Base-by-base conservation (phyloP, 1,139 yeast genomes). In the Suhomyces kunorum region DNA sequence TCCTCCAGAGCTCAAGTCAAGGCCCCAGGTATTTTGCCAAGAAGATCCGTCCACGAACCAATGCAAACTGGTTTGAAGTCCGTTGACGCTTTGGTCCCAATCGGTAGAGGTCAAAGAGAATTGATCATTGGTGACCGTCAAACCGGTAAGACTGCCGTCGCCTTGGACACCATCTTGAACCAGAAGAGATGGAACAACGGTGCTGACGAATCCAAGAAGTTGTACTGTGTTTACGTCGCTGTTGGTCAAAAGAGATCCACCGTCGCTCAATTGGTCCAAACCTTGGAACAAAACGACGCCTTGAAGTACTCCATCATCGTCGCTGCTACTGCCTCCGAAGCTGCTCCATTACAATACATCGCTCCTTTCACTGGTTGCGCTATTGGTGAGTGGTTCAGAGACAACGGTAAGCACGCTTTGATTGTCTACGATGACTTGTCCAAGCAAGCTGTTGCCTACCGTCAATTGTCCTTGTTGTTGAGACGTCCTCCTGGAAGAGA, bases 351-450 rank as follows among this genome's bases (percentile, higher is more conserved):
- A 75, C 99, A 92, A 82, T 92, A 89, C 81, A 79, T 92, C 71
- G 98, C 99, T 80, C 99, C 99, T 71, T 92, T 94, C 96, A 89
- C 98, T 61, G 99, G 92, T 61, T 85, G 95, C 73, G 96, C 99
- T 67, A 90, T 94, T 71, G 97, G 98, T 80, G 99, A 92, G 80
- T 92, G 98, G 98, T 92, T 92, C 94, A 89, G 98, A 84, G 98
- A 92, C 82, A 92, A 92, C 75, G 97, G 96, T 70, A 86, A 75
- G 72, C 98, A 92, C 75, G 95, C 98, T 62, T 80, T 92, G 78
- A 92, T 92, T 74, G 80, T 89, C 81, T 92, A 80, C 78, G 98
- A 90, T 74, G 98, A 90, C 76, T 83, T 90, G 79, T 90, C 98
- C 68, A 90, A 90, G 81, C 98, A 90, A 81, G 98, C 98, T 58